A percentile compares a stretch with the other conserved stretches of the same genome.
phyloP scores from a whole-genome alignment of 2,329 filamentous ascomycete species.

The Rhynchosporium graminicola region DNA sequence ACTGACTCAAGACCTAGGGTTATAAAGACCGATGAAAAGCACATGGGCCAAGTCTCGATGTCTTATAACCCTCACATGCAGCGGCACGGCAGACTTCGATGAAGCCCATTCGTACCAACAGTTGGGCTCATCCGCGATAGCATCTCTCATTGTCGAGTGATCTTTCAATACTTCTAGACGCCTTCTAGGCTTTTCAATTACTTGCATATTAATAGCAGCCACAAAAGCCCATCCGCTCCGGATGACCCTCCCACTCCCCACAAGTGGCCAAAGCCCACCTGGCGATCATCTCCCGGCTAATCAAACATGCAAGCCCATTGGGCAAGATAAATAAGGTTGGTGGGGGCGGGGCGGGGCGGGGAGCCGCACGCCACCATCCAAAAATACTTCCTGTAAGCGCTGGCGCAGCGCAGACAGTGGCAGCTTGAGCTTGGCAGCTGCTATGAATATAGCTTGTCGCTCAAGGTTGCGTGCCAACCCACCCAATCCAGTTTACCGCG shows the following conservation, averaged over 20 bases:
- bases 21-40: neutral
- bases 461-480: slow-evolving; percentile 3
- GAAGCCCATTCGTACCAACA: neutral
- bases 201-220: slow-evolving; percentile 7
- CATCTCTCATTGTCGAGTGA: neutral
- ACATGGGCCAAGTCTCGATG: neutral
- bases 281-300: slow-evolving; percentile 10
- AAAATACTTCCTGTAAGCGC: slow-evolving; percentile 17
- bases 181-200: slow-evolving; percentile 9
- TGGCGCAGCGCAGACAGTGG: neutral
- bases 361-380: slow-evolving; percentile 15
- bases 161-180: slow-evolving; percentile 2
- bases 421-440: neutral
- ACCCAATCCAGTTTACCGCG: slow-evolving; percentile 10
- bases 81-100: neutral
- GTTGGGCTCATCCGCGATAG: neutral
- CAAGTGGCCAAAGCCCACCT: slow-evolving; percentile 6
- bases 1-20: neutral
- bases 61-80: neutral
- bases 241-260: neutral
- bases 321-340: neutral
- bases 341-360: neutral
- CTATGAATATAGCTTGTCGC: slow-evolving; percentile 15
- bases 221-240: slow-evolving; percentile 2
- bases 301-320: slow-evolving; percentile 5